Evolutionary conservation across 805 yeast genomes (phyloP).

Genomic region (Deakozyma indianensis): DNA sequence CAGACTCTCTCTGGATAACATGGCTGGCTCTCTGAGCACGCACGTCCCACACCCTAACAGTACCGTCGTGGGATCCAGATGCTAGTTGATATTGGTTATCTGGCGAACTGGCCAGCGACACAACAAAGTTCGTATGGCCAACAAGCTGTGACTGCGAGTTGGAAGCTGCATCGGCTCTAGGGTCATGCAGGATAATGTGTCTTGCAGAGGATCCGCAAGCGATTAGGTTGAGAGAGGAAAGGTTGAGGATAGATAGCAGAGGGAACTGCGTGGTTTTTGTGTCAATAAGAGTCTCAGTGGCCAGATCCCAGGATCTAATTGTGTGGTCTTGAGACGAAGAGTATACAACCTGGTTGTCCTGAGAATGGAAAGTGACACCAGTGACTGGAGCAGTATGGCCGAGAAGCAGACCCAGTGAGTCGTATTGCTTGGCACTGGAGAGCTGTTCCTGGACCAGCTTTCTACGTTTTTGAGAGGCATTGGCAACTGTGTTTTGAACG

Average conservation of each 20-base stretch:
- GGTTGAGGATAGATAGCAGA: constrained; percentile 55
- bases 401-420: constrained; percentile 65
- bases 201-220: constrained; percentile 98
- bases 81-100: constrained; percentile 68
- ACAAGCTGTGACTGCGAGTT: constrained; percentile 54
- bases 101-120: constrained; percentile 59
- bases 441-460: constrained; percentile 59
- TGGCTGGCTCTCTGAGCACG: constrained; percentile 73
- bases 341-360: constrained; percentile 72
- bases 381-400: constrained; percentile 84
- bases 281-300: constrained; percentile 72
- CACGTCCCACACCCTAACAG: constrained; percentile 89
- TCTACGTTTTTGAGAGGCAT: constrained; percentile 81
- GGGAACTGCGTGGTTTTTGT: constrained; percentile 81
- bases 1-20: constrained; percentile 60
- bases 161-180: constrained; percentile 47
- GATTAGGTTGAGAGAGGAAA: constrained; percentile 53
- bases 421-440: constrained; percentile 60
- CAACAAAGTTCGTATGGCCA: constrained; percentile 90
- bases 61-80: constrained; percentile 94
- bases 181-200: constrained; percentile 88
- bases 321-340: constrained; percentile 95
- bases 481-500: constrained; percentile 37
- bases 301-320: constrained; percentile 90
- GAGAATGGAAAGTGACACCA: constrained; percentile 58